Conservation (phyloP, 2,329 filamentous ascomycete genomes). For the Curvularia sp. region DNA sequence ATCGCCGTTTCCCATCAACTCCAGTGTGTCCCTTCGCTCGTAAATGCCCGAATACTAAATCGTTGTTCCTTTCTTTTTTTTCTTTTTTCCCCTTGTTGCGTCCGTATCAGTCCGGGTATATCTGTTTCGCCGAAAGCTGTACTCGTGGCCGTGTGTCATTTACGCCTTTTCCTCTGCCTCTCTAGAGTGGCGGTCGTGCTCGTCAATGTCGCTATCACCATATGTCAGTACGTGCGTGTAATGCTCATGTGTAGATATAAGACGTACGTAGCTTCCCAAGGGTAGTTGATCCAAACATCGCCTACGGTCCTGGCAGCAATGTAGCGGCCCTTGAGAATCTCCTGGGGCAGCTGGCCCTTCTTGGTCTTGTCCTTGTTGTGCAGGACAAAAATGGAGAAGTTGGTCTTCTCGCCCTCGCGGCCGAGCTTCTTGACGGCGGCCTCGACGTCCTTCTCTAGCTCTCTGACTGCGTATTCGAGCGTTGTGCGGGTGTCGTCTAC, state of each 20-base stretch:
- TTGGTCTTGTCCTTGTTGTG: slow-evolving; percentile 99
- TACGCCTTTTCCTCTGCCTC: slow-evolving; percentile 43
- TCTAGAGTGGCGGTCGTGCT: slow-evolving; percentile 78
- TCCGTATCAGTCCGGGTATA: background rate
- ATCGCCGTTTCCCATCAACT: slow-evolving; percentile 9
- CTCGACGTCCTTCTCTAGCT: slow-evolving; percentile 94
- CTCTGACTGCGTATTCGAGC: slow-evolving; percentile 89
- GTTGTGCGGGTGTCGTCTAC: slow-evolving; percentile 95
- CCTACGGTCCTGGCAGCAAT: slow-evolving; percentile 83
- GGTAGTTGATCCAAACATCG: slow-evolving; percentile 99
- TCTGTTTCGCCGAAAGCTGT: background rate
- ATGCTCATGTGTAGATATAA: background rate
- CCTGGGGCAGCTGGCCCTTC: slow-evolving; percentile 82
- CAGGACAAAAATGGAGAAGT: slow-evolving; percentile 93
- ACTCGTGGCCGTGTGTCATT: background rate
- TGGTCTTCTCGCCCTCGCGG: slow-evolving; percentile 73
- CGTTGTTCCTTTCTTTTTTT: slow-evolving; percentile 4
- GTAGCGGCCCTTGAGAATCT: slow-evolving; percentile 81
- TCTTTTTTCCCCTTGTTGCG: no score
- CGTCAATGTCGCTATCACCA: slow-evolving; percentile 75
- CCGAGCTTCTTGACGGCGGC: slow-evolving; percentile 76
- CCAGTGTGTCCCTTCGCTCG: slow-evolving; percentile 1
- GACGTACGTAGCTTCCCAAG: slow-evolving; percentile 85
- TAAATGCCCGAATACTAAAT: slow-evolving; percentile 12
- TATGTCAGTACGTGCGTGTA: slow-evolving; percentile 22